These are phyloP conservation scores for Lumnitzera littorea DNA, from an alignment of 345 rosid genomes.

Conservation along the genomic window DNA sequence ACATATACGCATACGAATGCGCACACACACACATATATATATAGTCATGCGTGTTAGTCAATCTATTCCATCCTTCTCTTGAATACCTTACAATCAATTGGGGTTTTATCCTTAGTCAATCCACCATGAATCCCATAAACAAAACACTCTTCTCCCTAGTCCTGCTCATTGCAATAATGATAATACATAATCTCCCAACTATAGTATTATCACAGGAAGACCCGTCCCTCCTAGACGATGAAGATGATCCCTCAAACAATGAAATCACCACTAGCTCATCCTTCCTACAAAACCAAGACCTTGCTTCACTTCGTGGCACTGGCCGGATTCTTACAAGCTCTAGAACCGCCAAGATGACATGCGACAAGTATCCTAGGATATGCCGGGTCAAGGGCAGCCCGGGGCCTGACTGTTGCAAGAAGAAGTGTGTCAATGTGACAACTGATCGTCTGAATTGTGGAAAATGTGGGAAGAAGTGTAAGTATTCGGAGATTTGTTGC, in stretches of 20 bases:
- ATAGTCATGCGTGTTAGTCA: no score
- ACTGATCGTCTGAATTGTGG: conserved; percentile 22
- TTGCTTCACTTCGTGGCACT: background rate
- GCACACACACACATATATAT: no score
- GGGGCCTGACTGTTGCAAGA: conserved; percentile 18
- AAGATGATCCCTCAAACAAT: background rate
- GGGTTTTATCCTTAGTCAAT: no score
- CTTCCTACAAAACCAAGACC: background rate
- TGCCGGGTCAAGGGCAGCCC: conserved; percentile 15
- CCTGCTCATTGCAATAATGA: no score
- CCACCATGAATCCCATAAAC: no score
- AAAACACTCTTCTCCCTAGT: no score
- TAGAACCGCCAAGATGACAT: background rate
- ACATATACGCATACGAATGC: no score
- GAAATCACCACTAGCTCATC: no score
- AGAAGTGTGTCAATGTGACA: conserved; percentile 16
- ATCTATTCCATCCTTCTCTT: no score
- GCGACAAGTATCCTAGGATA: conserved; percentile 4
- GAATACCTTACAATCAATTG: no score
- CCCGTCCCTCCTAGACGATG: background rate
- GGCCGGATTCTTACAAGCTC: background rate
- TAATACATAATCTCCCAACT: no score
- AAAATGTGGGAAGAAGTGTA: conserved; percentile 25
- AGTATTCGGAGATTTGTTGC: conserved; percentile 16
- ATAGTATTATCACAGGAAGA: background rate